A percentile compares a stretch with the other conserved stretches of the same genome.
These are phyloP conservation scores for Hevea brasiliensis DNA, from an alignment of 345 rosid genomes.

Conservation along the genomic window DNA sequence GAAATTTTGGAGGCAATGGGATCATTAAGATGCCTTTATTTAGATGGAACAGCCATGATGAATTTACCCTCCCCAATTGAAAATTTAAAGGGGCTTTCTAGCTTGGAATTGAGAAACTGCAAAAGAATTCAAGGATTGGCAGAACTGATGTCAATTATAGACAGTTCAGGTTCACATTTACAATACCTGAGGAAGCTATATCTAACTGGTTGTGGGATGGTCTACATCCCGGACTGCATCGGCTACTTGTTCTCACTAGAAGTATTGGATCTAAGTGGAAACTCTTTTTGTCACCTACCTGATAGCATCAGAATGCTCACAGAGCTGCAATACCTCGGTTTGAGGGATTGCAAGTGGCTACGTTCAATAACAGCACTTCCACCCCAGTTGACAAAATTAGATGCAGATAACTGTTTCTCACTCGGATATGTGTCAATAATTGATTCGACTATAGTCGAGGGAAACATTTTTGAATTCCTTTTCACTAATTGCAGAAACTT, in stretches of 20 bases:
- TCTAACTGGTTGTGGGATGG: neutral
- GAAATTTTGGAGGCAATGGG: no score
- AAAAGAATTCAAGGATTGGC: neutral
- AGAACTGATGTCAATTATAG: neutral
- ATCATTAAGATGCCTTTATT: no score
- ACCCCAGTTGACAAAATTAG: neutral
- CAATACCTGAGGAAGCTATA: neutral
- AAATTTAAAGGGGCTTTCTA: no score
- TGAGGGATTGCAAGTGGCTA: slow-evolving; percentile 8
- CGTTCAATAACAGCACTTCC: slow-evolving; percentile 15
- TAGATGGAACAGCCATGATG: no score
- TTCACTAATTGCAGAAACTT: no score
- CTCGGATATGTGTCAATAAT: neutral
- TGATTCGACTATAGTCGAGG: neutral
- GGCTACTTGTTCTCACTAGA: no score
- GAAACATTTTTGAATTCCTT: neutral
- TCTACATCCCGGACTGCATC: neutral
- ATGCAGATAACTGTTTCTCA: neutral
- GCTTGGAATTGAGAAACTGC: neutral
- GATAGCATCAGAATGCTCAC: slow-evolving; percentile 13
- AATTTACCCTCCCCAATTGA: no score
- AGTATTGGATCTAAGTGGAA: neutral
- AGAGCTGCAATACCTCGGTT: neutral
- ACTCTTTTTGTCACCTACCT: neutral
- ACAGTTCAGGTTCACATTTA: neutral